Conservation (phyloP, 768 basidiomycete species). For the Phylloporus scabripes region DNA sequence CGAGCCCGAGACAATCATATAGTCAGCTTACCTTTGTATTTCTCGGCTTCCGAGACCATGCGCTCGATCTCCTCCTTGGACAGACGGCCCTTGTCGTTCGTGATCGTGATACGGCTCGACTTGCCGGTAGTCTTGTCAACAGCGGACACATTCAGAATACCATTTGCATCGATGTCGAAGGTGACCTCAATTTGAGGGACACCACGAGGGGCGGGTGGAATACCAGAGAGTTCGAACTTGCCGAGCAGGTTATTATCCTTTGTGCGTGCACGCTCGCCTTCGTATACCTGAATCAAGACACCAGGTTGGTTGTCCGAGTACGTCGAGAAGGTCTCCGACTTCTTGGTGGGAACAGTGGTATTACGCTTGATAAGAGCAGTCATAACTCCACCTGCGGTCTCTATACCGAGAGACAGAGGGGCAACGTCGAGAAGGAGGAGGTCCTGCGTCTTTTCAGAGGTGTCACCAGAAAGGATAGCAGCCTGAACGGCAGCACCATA, state of each 20-base stretch:
- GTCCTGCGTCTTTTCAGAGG: slow-evolving; percentile 96
- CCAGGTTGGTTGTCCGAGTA: slow-evolving; percentile 98
- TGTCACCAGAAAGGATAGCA: slow-evolving; percentile 95
- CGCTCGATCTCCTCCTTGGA: slow-evolving; percentile 98
- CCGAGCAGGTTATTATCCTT: slow-evolving; percentile 99
- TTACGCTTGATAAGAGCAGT: slow-evolving; percentile 97
- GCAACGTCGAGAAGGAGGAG: slow-evolving; percentile 92
- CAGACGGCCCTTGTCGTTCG: slow-evolving; percentile 94
- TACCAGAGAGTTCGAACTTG: slow-evolving; percentile 96
- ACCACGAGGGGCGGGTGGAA: slow-evolving; percentile 95
- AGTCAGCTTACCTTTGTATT: slow-evolving; percentile 63
- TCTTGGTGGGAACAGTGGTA: slow-evolving; percentile 98
- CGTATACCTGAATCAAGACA: slow-evolving; percentile 96
- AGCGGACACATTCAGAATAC: slow-evolving; percentile 93
- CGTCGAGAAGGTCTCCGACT: slow-evolving; percentile 97
- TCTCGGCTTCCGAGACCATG: slow-evolving; percentile 94
- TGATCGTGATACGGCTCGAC: slow-evolving; percentile 90
- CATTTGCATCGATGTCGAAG: slow-evolving; percentile 97
- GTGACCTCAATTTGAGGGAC: slow-evolving; percentile 97
- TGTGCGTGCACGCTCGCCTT: slow-evolving; percentile 97
- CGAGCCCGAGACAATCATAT: background rate
- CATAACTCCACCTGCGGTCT: slow-evolving; percentile 99
- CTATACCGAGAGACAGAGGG: slow-evolving; percentile 89
- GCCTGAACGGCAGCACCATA: slow-evolving; percentile 99
- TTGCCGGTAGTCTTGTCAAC: slow-evolving; percentile 97